Percentiles rank a stretch among this genome's conserved stretches.
Conservation (phyloP, 1,139 yeast genomes). For the Blastobotrys ciferrii region DNA sequence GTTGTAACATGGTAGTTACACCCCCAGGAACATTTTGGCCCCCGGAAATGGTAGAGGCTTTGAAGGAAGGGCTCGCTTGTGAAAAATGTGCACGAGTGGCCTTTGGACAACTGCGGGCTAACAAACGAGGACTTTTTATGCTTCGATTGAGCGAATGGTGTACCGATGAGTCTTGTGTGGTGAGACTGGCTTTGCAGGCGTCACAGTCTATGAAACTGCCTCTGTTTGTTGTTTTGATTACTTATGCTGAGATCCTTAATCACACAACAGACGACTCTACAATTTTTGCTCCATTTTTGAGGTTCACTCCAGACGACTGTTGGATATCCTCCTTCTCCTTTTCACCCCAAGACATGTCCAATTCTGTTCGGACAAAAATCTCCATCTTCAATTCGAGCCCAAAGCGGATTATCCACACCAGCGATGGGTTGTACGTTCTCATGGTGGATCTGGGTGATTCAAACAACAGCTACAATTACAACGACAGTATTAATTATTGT, state of each 20-base stretch:
- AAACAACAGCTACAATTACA: no score
- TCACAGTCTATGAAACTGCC: not conserved
- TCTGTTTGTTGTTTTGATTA: not conserved
- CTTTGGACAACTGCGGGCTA: not conserved
- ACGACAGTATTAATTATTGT: no score
- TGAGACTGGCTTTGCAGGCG: not conserved
- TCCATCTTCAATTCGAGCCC: no score
- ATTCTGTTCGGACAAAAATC: no score
- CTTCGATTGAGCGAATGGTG: not conserved
- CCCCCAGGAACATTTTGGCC: not conserved
- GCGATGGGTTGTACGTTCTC: no score
- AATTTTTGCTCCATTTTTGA: not conserved
- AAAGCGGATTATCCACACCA: no score
- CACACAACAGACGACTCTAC: no score
- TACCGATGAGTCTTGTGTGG: not conserved
- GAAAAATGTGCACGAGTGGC: not conserved
- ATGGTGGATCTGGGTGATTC: no score
- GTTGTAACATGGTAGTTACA: not conserved
- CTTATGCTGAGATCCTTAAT: not conserved
- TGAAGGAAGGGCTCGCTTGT: not conserved
- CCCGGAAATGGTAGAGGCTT: not conserved
- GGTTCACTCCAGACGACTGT: not conserved
- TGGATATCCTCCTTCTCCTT: not conserved
- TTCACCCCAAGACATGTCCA: not conserved
- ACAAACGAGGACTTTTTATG: not conserved